These are phyloP conservation scores for Agrocybe pediades DNA, from an alignment of 768 basidiomycete genomes.

Conservation along the genomic window DNA sequence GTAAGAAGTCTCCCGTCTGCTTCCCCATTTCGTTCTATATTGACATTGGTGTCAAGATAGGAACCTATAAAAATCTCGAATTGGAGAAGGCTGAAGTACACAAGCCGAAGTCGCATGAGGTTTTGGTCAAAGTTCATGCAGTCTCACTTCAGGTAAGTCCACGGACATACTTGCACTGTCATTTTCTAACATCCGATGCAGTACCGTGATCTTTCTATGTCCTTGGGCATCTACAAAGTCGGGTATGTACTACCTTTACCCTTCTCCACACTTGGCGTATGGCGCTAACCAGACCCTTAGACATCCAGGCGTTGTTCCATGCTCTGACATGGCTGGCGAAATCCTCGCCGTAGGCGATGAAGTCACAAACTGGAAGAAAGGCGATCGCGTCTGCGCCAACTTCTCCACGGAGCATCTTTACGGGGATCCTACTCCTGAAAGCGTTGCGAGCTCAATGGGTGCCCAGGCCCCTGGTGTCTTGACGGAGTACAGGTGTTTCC, in stretches of 20 bases:
- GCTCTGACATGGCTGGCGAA: slow-evolving; percentile 61
- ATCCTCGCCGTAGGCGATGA: slow-evolving; percentile 47
- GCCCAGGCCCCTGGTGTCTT: slow-evolving; percentile 53
- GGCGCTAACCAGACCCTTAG: slow-evolving; percentile 1
- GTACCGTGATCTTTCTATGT: slow-evolving; percentile 53
- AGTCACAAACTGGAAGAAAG: slow-evolving; percentile 49
- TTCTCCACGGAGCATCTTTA: slow-evolving; percentile 49
- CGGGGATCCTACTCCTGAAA: slow-evolving; percentile 39
- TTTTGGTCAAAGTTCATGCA: slow-evolving; percentile 56
- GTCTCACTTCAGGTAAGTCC: slow-evolving; percentile 53
- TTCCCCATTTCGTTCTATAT: neutral
- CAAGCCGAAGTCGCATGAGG: slow-evolving; percentile 45
- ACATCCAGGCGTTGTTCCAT: slow-evolving; percentile 31
- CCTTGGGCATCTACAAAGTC: slow-evolving; percentile 37
- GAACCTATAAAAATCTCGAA: slow-evolving; percentile 22
- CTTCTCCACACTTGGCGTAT: neutral
- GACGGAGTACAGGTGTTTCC: slow-evolving; percentile 54
- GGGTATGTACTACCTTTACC: slow-evolving; percentile 20
- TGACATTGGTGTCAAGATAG: slow-evolving; percentile 14
- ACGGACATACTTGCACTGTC: neutral
- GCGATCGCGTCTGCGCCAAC: slow-evolving; percentile 61
- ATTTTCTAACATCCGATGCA: slow-evolving; percentile 14
- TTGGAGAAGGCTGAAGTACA: slow-evolving; percentile 26
- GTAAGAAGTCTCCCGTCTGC: neutral
- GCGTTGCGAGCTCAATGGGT: slow-evolving; percentile 40